phyloP scores from a whole-genome alignment of 257 asterid genomes.

The Solanum phureja region DNA sequence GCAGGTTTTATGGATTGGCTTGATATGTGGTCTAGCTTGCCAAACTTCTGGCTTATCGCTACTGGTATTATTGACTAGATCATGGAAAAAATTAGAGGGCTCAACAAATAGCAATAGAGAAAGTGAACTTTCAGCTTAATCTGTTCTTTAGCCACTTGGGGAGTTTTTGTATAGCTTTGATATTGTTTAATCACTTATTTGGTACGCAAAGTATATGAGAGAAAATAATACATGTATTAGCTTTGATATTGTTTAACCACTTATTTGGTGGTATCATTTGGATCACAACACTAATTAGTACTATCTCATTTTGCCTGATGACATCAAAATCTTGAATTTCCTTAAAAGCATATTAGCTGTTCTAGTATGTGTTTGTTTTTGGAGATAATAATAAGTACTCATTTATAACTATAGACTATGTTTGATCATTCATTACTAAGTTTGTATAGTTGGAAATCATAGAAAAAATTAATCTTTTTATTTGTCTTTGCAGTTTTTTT shows the following conservation, averaged over 20 bases:
- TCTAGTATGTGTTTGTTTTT: not conserved
- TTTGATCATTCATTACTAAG: not conserved
- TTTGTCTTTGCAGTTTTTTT: no score
- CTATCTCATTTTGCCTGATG: not conserved
- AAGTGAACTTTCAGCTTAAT: not conserved
- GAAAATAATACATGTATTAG: no score
- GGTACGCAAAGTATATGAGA: no score
- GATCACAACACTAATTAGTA: not conserved
- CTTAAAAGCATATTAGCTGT: not conserved
- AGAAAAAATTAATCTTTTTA: not conserved
- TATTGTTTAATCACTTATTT: no score
- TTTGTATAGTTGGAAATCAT: not conserved
- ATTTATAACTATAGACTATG: no score
- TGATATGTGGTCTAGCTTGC: slow-evolving; percentile 47
- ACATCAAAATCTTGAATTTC: not conserved
- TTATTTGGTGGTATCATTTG: not conserved
- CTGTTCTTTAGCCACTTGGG: no score
- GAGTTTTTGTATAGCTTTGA: no score
- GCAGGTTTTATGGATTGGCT: slow-evolving; percentile 70
- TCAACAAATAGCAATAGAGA: not conserved
- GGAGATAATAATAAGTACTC: not conserved
- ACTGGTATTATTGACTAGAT: slow-evolving; percentile 13
- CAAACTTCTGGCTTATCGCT: slow-evolving; percentile 37
- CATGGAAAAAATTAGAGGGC: not conserved
- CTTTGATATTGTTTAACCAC: not conserved